Evolutionary conservation across 495 filamentous ascomycete genomes (phyloP), one percentile per base, ranked within the genome.

Genomic region (Aspergillus conjunctus): DNA sequence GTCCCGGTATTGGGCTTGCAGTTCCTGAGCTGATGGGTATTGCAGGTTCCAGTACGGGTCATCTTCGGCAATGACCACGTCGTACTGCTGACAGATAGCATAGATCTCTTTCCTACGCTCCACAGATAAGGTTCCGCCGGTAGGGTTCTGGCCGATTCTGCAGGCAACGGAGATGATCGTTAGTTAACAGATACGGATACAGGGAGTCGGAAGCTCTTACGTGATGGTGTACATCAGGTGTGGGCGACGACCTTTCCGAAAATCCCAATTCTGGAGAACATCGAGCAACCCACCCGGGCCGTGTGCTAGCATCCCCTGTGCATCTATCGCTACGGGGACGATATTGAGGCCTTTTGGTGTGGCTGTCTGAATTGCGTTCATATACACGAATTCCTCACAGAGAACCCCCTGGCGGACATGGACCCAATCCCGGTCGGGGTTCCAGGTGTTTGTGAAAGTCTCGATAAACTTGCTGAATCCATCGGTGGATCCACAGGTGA

Each of bases 1-100:
- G 18, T 71, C 71, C n/a, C 79, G 77, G 51, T 72, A 68, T 50
- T 64, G 58, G 17, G 73, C 68, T 58, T 78, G 69, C 54, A 61
- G 52, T 22, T 62, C 59, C 37, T 79, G 77, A 5, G 87, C 86
- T 3, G 88, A 90, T 2, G 91, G 91, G 64, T 84, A 97, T 67
- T 97, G 93, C 12, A 98, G 82, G 68, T 94, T 93, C 91, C 92
- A 98, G 75, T 98, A 98, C 3, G 93, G 93, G 57, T 96, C 92
- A 68, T 98, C 93, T 74, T 98, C 93, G 63, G 95, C 77, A 61
- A 97, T 96, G 66, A 97, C 85, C 58, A 98, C 85, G 71, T 98
- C 92, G 72, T 91, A 94, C 65, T 85, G 85, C 64, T 84, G 84
- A 76, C 91, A 96, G 37, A 97, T 70, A 8, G 79, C 81, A 71